phyloP scores from a whole-genome alignment of 2,329 filamentous ascomycete genomes.

The Hypoxylon sp. region DNA sequence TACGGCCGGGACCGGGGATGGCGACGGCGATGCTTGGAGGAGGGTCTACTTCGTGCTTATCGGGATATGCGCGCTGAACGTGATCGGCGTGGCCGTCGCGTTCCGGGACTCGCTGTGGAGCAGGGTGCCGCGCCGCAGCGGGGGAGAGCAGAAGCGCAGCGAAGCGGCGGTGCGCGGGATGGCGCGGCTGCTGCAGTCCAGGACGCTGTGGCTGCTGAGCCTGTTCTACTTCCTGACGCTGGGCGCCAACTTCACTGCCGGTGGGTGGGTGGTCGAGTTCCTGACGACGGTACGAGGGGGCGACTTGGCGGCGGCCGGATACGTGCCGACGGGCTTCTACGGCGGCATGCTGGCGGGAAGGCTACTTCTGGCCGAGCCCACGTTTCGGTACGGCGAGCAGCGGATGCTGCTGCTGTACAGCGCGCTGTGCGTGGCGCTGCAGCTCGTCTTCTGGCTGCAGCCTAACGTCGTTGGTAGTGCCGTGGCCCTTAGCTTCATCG shows the following conservation, averaged over 20 bases:
- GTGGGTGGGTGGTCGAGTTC: conserved; percentile 74
- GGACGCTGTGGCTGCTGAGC: conserved; percentile 68
- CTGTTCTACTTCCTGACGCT: conserved; percentile 74
- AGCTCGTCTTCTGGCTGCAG: conserved; percentile 73
- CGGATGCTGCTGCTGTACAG: conserved; percentile 68
- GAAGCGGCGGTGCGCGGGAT: conserved; percentile 57
- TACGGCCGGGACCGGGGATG: conserved; percentile 40
- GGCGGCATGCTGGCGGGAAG: conserved; percentile 69
- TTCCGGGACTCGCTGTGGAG: conserved; percentile 62
- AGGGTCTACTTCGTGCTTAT: conserved; percentile 68
- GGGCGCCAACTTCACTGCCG: conserved; percentile 65
- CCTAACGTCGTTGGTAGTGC: conserved; percentile 68
- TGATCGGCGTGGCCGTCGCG: conserved; percentile 58
- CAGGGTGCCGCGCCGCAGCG: conserved; percentile 25
- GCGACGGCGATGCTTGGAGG: conserved; percentile 58
- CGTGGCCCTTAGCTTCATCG: conserved; percentile 63
- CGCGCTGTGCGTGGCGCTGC: conserved; percentile 63
- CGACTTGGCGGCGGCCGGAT: conserved; percentile 63
- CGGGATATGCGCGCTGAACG: conserved; percentile 63
- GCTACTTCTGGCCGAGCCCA: conserved; percentile 68
- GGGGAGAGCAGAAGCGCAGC: conserved; percentile 43
- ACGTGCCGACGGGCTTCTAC: conserved; percentile 70
- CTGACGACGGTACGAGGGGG: conserved; percentile 70
- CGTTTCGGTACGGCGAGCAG: conserved; percentile 67
- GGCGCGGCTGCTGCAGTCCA: conserved; percentile 57